These are phyloP conservation scores for Tagetes patula DNA, from an alignment of 129 eudicot genomes.

Conservation along the genomic window DNA sequence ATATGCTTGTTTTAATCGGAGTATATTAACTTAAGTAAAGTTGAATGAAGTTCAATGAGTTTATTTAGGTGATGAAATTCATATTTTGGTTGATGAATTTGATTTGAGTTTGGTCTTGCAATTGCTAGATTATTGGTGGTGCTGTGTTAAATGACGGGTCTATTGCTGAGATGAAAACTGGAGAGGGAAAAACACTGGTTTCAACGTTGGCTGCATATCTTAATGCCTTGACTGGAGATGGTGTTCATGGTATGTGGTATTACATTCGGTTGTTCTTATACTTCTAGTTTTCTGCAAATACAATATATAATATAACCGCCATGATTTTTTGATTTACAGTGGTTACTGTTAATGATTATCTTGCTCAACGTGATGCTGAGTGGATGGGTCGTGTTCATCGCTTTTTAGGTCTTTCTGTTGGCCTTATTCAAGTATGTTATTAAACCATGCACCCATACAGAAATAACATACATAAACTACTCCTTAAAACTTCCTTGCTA, in stretches of 20 bases:
- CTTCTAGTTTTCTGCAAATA: background rate
- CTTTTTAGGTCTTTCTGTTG: constrained; percentile 95
- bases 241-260: constrained; percentile 83
- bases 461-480: constrained; percentile 4
- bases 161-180: constrained; percentile 98
- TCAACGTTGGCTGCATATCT: constrained; percentile 98
- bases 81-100: constrained; percentile 6
- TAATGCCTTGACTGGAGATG: constrained; percentile 89
- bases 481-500: constrained; percentile 1
- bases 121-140: constrained; percentile 87
- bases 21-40: constrained; percentile 2
- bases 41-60: background rate
- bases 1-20: constrained; percentile 3
- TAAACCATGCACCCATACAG: constrained; percentile 9
- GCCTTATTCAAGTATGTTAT: constrained; percentile 80
- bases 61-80: background rate
- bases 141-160: constrained; percentile 98
- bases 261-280: background rate
- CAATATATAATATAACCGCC: background rate
- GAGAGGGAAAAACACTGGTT: constrained; percentile 97
- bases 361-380: constrained; percentile 99
- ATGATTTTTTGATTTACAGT: constrained; percentile 45
- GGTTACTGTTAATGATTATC: constrained; percentile 96
- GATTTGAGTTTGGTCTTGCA: constrained; percentile 17
- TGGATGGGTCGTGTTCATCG: constrained; percentile 99